Evolutionary conservation across 805 yeast species (phyloP).

Genomic region (Torulaspora quercuum): DNA sequence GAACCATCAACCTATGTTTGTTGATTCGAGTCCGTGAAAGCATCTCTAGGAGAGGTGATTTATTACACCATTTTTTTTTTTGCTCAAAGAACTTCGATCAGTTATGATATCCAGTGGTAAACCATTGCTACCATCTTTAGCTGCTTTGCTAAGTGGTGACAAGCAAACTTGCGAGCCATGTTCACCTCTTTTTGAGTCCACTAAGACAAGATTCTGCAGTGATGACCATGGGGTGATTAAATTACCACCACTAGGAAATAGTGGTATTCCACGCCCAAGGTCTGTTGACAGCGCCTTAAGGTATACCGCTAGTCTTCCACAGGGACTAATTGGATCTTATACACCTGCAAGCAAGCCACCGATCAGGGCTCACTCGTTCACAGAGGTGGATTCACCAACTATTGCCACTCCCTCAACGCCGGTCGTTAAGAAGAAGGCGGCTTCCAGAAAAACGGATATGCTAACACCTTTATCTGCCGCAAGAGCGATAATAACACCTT

Average conservation of each 20-base stretch:
- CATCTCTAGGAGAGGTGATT: no score
- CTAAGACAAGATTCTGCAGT: constrained; percentile 23
- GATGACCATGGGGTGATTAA: constrained; percentile 30
- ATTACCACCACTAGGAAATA: constrained; percentile 29
- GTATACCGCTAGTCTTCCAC: constrained; percentile 16
- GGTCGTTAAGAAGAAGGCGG: constrained; percentile 15
- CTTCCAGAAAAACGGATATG: constrained; percentile 23
- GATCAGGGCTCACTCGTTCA: constrained; percentile 8
- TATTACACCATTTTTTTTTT: background rate
- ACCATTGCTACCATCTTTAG: constrained; percentile 24
- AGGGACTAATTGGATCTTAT: background rate
- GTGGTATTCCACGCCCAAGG: constrained; percentile 21
- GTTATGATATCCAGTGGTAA: constrained; percentile 10
- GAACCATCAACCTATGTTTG: no score
- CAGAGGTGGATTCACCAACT: constrained; percentile 6
- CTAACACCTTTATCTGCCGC: constrained; percentile 36
- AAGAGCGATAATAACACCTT: constrained; percentile 34
- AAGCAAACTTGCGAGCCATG: constrained; percentile 18
- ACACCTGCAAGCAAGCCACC: constrained; percentile 1
- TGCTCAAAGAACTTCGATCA: background rate
- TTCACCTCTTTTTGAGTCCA: constrained; percentile 23
- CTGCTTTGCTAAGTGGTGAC: constrained; percentile 18
- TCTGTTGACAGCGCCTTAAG: constrained; percentile 30
- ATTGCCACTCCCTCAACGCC: constrained; percentile 21
- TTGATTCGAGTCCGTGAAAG: no score